A percentile compares a stretch with the other conserved stretches of the same genome.
These are phyloP conservation scores for Primulina tabacum DNA, from an alignment of 257 asterid genomes.

Conservation along the genomic window DNA sequence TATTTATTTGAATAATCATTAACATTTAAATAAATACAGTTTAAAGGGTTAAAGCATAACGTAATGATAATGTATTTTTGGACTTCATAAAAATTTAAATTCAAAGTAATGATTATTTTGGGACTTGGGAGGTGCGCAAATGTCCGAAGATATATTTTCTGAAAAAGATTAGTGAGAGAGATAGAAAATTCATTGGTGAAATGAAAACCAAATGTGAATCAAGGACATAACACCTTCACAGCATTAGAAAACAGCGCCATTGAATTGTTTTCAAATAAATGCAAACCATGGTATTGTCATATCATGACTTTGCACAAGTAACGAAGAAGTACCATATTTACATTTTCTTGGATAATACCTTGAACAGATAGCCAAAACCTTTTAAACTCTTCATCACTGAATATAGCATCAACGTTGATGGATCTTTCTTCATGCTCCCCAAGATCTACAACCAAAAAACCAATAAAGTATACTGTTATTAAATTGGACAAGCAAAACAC, in stretches of 20 bases:
- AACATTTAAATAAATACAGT: too few species aligned
- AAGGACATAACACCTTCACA: not conserved
- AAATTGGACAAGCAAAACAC: constrained; percentile 22
- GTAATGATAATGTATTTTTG: too few species aligned
- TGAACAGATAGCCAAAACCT: constrained; percentile 68
- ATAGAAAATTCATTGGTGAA: not conserved
- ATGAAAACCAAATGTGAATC: not conserved
- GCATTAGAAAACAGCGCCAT: constrained; percentile 7
- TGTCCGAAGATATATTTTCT: not conserved
- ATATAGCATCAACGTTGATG: constrained; percentile 71
- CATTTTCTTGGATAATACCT: constrained; percentile 46
- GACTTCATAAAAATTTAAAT: too few species aligned
- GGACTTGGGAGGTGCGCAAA: not conserved
- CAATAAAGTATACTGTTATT: constrained; percentile 24
- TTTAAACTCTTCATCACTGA: constrained; percentile 73
- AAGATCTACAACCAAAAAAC: constrained; percentile 53
- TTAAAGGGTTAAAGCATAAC: too few species aligned
- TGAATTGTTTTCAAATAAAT: not conserved
- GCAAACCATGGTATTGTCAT: constrained; percentile 13
- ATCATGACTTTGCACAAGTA: constrained; percentile 6
- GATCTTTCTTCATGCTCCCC: constrained; percentile 83
- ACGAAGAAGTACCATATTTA: constrained; percentile 24
- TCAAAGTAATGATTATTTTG: too few species aligned
- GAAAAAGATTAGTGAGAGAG: not conserved
- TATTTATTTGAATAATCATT: too few species aligned